These are phyloP conservation scores for Lagerstroemia speciosa DNA, from an alignment of 345 rosid genomes.

Conservation along the genomic window DNA sequence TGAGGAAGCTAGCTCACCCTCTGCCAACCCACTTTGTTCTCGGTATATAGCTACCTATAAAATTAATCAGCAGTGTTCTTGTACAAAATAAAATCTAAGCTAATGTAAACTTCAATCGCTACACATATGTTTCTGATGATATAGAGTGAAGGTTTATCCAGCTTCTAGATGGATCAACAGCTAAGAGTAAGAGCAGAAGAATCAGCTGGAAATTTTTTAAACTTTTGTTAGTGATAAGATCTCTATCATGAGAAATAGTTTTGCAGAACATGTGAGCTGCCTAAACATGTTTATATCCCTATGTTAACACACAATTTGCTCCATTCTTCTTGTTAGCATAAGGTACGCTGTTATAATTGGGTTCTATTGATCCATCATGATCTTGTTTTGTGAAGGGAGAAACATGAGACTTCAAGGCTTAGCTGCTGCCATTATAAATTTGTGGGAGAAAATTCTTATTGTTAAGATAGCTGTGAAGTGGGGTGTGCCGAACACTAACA, in stretches of 20 bases:
- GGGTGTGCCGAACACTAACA: slow-evolving; percentile 65
- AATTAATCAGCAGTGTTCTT: background rate
- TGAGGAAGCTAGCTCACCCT: slow-evolving; percentile 65
- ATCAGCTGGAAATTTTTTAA: background rate
- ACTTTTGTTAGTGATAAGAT: background rate
- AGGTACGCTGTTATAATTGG: background rate
- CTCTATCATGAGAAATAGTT: background rate
- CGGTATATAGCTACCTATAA: slow-evolving; percentile 33
- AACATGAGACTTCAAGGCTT: slow-evolving; percentile 75
- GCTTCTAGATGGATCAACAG: background rate
- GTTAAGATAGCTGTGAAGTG: slow-evolving; percentile 83
- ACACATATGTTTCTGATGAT: background rate
- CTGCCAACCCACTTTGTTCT: slow-evolving; percentile 81
- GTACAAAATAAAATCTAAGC: background rate
- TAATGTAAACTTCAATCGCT: background rate
- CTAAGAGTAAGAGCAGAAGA: background rate
- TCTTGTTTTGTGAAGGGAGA: slow-evolving; percentile 44
- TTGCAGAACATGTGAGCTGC: background rate
- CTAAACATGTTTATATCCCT: slow-evolving; percentile 5
- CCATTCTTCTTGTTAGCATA: background rate
- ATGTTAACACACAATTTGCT: slow-evolving; percentile 8
- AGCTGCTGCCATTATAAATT: slow-evolving; percentile 63
- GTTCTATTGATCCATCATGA: slow-evolving; percentile 10
- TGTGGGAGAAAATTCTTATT: slow-evolving; percentile 70
- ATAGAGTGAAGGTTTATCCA: background rate